Base-by-base conservation (phyloP, 805 yeast species). In the Saturnispora galanensis region DNA sequence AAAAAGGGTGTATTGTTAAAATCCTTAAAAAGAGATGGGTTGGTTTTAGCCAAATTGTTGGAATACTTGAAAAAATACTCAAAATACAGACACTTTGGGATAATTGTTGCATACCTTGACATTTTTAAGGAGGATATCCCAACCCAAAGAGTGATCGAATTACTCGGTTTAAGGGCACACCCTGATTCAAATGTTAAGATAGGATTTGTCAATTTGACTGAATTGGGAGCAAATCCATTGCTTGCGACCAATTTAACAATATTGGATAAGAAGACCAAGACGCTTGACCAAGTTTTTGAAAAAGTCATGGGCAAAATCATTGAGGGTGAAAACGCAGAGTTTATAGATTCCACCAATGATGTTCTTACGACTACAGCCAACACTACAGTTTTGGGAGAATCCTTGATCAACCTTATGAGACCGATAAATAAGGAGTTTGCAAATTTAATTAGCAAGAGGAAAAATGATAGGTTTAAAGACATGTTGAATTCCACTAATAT, bases 401-500 rank as follows among this genome's bases (percentile, higher is more conserved):
- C 45, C 31, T 42, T 42, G 10, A n/a, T 36, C 30, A 41, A 42
- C 6, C 32, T 42, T 13, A 35, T 42, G 16, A n/a, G 33, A 10
- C 45, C 45, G 10, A 26, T 36, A 36, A 42, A 36, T 21, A n/a
- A 36, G 26, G 31, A 29, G n/a, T 15, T 37, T 7, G 11, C 32
- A 16, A 42, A 42, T 9, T 21, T 28, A 10, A 29, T 30, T 30
- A 12, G 26, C 13, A 34, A 38, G 28, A 41, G 30, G 13, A 37
- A 30, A 10, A 3, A 11, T 9, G 38, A 33, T 6, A 29, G 42
- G 16, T 10, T 31, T 11, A 40, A 33, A 12, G 38, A 40, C 6
- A 35, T 47, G 17, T 15, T 38, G 5, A 43, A 41, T 12, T 55
- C 54, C 41, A 31, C 46, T 4, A 48, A 45, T 28, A 59, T 57